These are phyloP conservation scores for Phytophthora boehmeriae DNA, from an alignment of 352 stramenopile genomes.

Conservation along the genomic window DNA sequence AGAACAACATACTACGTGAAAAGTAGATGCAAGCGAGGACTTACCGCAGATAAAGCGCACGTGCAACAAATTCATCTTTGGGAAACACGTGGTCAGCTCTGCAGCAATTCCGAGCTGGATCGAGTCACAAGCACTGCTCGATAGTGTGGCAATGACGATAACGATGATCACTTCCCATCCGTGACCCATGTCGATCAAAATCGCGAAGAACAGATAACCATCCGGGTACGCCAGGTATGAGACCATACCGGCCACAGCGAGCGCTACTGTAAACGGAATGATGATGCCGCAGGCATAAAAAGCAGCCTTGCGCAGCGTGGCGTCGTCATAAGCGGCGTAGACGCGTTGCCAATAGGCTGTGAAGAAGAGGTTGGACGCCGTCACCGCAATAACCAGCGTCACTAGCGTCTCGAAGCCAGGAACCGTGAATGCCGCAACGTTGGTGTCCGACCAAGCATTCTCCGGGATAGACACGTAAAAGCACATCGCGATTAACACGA, in stretches of 20 bases:
- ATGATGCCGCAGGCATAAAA: constrained; percentile 54
- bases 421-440: constrained; percentile 68
- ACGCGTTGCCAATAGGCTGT: constrained; percentile 85
- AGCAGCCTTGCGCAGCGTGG: constrained; percentile 52
- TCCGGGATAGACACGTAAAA: constrained; percentile 56
- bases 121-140: constrained; percentile 65
- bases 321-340: constrained; percentile 63
- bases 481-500: constrained; percentile 72
- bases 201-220: constrained; percentile 69
- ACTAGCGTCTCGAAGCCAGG: constrained; percentile 74
- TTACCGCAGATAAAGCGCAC: constrained; percentile 61
- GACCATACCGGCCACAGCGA: constrained; percentile 75
- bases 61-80: constrained; percentile 53
- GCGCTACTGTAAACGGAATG: constrained; percentile 71
- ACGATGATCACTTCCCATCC: constrained; percentile 74
- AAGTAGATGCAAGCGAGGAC: constrained; percentile 2
- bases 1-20: too few relatives aligned
- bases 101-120: constrained; percentile 79
- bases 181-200: constrained; percentile 71
- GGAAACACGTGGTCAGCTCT: constrained; percentile 78
- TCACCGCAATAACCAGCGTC: constrained; percentile 71
- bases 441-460: constrained; percentile 51
- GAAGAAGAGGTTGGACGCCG: constrained; percentile 75
- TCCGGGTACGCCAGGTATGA: constrained; percentile 68
- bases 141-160: constrained; percentile 73